These are phyloP conservation scores for Sporothrix protearum DNA, from an alignment of 2,329 filamentous ascomycete genomes.

Conservation along the genomic window DNA sequence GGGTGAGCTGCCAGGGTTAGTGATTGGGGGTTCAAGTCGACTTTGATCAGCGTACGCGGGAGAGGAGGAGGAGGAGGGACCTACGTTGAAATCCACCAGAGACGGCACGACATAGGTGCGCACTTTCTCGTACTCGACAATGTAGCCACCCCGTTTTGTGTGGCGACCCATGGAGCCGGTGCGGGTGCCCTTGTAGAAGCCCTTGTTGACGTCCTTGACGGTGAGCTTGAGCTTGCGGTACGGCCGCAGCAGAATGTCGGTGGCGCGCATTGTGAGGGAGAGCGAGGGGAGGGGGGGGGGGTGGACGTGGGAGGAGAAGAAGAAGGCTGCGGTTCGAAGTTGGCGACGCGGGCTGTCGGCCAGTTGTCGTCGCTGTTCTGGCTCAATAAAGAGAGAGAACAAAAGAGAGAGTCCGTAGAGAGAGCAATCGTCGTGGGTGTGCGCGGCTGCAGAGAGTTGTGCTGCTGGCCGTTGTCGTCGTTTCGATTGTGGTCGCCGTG, in stretches of 20 bases:
- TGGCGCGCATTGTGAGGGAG: slow-evolving; percentile 58
- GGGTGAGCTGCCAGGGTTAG: slow-evolving; percentile 80
- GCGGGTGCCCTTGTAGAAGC: slow-evolving; percentile 95
- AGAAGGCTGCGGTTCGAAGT: too few relatives aligned
- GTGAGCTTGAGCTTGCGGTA: slow-evolving; percentile 77
- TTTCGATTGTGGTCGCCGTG: not conserved
- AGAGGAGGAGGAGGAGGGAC: not conserved
- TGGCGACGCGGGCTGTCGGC: not conserved
- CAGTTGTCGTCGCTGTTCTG: not conserved
- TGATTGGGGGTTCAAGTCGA: too few relatives aligned
- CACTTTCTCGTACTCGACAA: slow-evolving; percentile 81
- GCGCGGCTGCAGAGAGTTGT: not conserved
- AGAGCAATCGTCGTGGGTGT: not conserved
- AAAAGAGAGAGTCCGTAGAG: not conserved
- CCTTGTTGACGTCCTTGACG: slow-evolving; percentile 88
- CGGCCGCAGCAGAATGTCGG: slow-evolving; percentile 61
- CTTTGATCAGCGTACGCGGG: slow-evolving; percentile 19
- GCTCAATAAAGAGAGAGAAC: slow-evolving; percentile 7
- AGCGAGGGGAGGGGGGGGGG: slow-evolving; percentile 2
- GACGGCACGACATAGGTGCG: slow-evolving; percentile 77
- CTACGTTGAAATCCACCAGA: slow-evolving; percentile 68
- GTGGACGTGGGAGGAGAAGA: not conserved
- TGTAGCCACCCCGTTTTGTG: slow-evolving; percentile 78
- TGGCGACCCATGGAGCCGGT: slow-evolving; percentile 83
- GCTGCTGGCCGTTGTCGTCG: not conserved